Evolutionary conservation across 169 alveolate genomes (phyloP), one percentile per base, ranked within the genome.

Genomic region (Toxoplasma gondii): DNA sequence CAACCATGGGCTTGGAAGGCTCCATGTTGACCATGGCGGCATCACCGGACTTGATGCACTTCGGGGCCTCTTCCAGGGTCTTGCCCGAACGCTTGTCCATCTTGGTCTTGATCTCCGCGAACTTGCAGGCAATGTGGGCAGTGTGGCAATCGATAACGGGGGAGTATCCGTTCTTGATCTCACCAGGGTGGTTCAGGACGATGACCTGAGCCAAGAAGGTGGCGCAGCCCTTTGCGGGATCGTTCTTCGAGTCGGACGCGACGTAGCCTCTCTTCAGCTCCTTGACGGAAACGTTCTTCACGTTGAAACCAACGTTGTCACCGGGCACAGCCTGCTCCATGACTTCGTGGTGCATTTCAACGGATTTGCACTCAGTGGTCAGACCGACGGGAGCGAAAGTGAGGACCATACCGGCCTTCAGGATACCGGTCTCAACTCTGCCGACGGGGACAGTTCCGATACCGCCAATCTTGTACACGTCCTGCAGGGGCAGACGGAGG

Each of bases 371-470:
- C 98, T 99, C 99, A 93, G 99, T 98, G 94, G 99, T 98, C 95
- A 99, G 96, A 94, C 98, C 99, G 69, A 97, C 97, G 87, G 99
- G 99, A 93, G 99, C 99, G 94, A 99, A 98, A 92, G 98, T 98
- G 80, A 97, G 93, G 69, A 96, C 97, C 99, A 97, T 97, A 92
- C 98, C 99, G 92, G 99, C 99, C 96, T 98, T 99, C 95, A 99
- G 97, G 91, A 98, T 94, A 94, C 99, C 99, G 90, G 99, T 98
- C 97, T 99, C 99, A 41, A 99, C 99, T 95, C 99, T 98, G 80
- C 99, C 99, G 91, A 98, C 99, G 82, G 99, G 99, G 95, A 99
- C 99, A 74, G 99, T 98, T 95, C 99, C 99, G 94, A 99, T 98
- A 97, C 99, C 99, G 92, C 99, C 99, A 96, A 99, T 99, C 98